Conservation (phyloP, 805 yeast species). For the Alloascoidea hylecoeti region DNA sequence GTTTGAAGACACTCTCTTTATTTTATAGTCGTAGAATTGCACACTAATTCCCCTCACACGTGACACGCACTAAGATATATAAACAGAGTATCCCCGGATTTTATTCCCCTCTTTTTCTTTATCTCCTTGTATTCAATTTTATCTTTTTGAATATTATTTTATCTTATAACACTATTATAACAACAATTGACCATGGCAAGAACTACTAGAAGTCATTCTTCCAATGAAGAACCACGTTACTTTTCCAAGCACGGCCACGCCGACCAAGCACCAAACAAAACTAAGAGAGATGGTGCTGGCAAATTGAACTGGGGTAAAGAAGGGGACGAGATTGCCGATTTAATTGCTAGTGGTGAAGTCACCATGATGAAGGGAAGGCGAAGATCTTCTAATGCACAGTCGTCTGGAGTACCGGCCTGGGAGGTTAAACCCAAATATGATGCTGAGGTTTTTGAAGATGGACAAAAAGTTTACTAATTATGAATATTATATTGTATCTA, state of each 20-base stretch:
- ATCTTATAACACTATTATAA: too few species aligned
- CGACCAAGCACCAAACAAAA: slow-evolving; percentile 58
- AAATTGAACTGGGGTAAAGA: slow-evolving; percentile 78
- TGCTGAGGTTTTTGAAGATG: slow-evolving; percentile 1
- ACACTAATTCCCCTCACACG: too few species aligned
- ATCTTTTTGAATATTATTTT: too few species aligned
- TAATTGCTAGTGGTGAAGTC: slow-evolving; percentile 41
- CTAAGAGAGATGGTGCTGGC: slow-evolving; percentile 80
- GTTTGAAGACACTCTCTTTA: too few species aligned
- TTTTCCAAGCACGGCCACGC: slow-evolving; percentile 66
- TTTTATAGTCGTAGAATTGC: too few species aligned
- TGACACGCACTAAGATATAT: too few species aligned
- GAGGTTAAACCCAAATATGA: slow-evolving; percentile 3
- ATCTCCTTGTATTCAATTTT: too few species aligned
- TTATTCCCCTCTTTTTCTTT: too few species aligned
- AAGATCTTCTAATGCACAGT: slow-evolving; percentile 1
- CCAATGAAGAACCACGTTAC: slow-evolving; percentile 46
- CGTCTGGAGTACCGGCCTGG: not conserved
- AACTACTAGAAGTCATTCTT: slow-evolving; percentile 65
- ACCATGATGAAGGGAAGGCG: not conserved
- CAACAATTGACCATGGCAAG: slow-evolving; percentile 65
- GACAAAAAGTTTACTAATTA: not conserved
- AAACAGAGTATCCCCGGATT: too few species aligned
- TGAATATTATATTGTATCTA: not conserved
- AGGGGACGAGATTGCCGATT: slow-evolving; percentile 62